Percentiles rank a stretch among this genome's conserved stretches.
These are phyloP conservation scores for Leccinum subgranulosum DNA, from an alignment of 768 basidiomycete species.

Conservation along the genomic window DNA sequence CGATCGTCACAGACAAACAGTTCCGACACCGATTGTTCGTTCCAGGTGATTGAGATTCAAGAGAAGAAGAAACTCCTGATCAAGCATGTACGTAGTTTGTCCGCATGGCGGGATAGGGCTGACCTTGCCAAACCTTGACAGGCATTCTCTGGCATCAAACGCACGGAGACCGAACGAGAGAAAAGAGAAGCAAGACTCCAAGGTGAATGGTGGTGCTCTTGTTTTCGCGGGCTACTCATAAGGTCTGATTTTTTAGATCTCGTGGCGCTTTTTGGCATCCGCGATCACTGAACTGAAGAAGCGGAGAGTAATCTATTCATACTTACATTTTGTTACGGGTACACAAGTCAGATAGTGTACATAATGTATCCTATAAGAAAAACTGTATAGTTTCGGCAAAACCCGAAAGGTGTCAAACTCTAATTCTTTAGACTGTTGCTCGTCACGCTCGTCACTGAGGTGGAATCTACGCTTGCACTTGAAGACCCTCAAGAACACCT, in stretches of 20 bases:
- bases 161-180: conserved; percentile 69
- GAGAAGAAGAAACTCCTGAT: conserved; percentile 79
- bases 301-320: neutral
- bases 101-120: neutral
- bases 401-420: conserved; percentile 25
- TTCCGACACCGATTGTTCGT: neutral
- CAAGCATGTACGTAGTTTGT: conserved; percentile 50
- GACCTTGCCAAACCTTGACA: conserved; percentile 24
- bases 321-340: neutral
- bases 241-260: conserved; percentile 42
- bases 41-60: conserved; percentile 78
- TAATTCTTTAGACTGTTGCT: conserved; percentile 10
- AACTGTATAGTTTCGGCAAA: conserved; percentile 32
- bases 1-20: neutral
- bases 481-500: conserved; percentile 34
- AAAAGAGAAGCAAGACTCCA: conserved; percentile 80
- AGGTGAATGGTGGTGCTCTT: conserved; percentile 42
- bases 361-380: neutral
- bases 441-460: conserved; percentile 18
- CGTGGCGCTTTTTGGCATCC: conserved; percentile 52
- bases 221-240: neutral
- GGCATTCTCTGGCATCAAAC: conserved; percentile 85
- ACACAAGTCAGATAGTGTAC: conserved; percentile 1
- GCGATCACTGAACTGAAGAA: conserved; percentile 18
- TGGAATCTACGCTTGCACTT: conserved; percentile 13